phyloP scores from a whole-genome alignment of 2,329 filamentous ascomycete species.

The Botrytis squamosa region DNA sequence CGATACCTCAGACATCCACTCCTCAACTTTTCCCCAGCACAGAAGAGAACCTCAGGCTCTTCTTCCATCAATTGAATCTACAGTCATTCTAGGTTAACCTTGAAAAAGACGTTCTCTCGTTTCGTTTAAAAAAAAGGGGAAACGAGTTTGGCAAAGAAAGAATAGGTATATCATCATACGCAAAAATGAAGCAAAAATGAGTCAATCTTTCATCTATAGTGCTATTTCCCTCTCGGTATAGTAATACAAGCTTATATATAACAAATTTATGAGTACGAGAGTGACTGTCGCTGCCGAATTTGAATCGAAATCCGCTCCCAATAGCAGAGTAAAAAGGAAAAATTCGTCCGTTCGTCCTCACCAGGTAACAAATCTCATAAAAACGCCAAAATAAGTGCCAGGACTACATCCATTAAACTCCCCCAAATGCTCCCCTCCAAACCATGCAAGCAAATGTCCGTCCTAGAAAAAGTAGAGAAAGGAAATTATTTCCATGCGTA shows the following conservation, averaged over 20 bases:
- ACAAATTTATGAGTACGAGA: not conserved
- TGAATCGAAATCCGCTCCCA: not conserved
- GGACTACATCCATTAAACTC: slow-evolving; percentile 17
- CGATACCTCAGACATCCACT: not conserved
- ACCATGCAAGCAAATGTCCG: not conserved
- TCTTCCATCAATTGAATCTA: not conserved
- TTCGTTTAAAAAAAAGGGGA: not conserved
- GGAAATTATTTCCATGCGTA: not conserved
- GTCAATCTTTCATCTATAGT: not conserved
- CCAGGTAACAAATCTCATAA: not conserved
- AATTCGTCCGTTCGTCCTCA: not conserved
- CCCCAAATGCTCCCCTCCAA: slow-evolving; percentile 19
- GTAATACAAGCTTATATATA: not conserved
- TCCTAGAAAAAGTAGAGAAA: not conserved
- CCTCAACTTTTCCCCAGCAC: not conserved
- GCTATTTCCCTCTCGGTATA: not conserved
- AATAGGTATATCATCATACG: not conserved
- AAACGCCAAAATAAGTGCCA: slow-evolving; percentile 18
- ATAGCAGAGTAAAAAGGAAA: not conserved
- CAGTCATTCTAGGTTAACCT: not conserved
- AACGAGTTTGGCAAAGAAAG: not conserved
- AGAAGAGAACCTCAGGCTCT: not conserved
- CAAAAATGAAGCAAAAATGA: not conserved
- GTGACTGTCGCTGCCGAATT: not conserved
- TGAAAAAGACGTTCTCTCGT: not conserved